Conservation (phyloP, 345 rosid species). For the Leavenworthia alabamica region DNA sequence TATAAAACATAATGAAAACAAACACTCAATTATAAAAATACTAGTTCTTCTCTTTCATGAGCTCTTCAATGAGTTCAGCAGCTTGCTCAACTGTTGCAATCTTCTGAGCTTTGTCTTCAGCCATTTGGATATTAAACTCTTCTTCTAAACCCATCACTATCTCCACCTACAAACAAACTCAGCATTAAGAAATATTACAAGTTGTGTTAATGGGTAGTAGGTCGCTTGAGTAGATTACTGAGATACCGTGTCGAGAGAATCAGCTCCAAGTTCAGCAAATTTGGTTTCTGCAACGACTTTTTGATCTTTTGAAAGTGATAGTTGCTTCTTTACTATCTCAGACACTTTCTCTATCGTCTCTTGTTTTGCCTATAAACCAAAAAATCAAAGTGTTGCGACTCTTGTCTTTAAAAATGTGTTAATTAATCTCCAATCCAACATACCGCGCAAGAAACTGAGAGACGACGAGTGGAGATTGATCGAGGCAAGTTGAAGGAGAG, state of each 20-base stretch:
- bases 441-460: conserved; percentile 53
- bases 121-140: conserved; percentile 55
- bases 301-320: conserved; percentile 37
- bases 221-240: background rate
- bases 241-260: conserved; percentile 69
- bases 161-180: conserved; percentile 46
- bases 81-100: conserved; percentile 65
- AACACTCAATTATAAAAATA: no score
- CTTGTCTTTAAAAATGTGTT: no score
- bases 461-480: conserved; percentile 37
- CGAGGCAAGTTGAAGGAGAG: conserved; percentile 34
- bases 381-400: no score
- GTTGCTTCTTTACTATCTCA: conserved; percentile 55
- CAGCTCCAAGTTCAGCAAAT: conserved; percentile 61
- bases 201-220: no score
- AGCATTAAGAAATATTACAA: no score
- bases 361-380: conserved; percentile 45
- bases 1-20: conserved; percentile 4
- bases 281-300: conserved; percentile 45
- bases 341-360: conserved; percentile 60
- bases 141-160: conserved; percentile 74
- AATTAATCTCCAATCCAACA: conserved; percentile 12
- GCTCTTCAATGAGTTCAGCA: conserved; percentile 58
- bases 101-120: conserved; percentile 57
- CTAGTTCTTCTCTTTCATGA: conserved; percentile 31